A percentile compares a stretch with the other conserved stretches of the same genome.
These are phyloP conservation scores for Marasmius fiardii DNA, from an alignment of 1,284 basidiomycete genomes.

Conservation along the genomic window DNA sequence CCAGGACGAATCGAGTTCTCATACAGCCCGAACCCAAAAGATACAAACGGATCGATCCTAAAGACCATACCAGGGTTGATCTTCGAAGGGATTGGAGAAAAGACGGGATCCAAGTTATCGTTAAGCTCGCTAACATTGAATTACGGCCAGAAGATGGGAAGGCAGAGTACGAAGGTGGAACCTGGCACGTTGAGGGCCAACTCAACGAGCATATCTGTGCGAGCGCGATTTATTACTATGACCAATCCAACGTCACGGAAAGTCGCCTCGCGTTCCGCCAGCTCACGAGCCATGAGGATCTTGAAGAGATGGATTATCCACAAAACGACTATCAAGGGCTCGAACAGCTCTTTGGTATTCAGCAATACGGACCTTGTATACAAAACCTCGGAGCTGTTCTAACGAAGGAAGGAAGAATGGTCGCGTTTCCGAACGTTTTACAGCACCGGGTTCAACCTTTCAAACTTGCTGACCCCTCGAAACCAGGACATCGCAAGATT, in stretches of 20 bases:
- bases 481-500: conserved; percentile 46
- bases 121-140: conserved; percentile 48
- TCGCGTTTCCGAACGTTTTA: conserved; percentile 36
- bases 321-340: conserved; percentile 29
- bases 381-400: conserved; percentile 20
- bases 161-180: conserved; percentile 30
- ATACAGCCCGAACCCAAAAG: not conserved
- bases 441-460: conserved; percentile 43
- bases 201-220: conserved; percentile 46
- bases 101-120: conserved; percentile 41
- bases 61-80: conserved; percentile 16
- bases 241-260: conserved; percentile 28
- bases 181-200: conserved; percentile 37
- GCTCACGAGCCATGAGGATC: no score
- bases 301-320: conserved; percentile 16
- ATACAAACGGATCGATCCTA: not conserved
- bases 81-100: conserved; percentile 19
- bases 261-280: conserved; percentile 29
- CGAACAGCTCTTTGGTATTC: conserved; percentile 22
- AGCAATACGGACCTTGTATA: not conserved
- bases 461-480: conserved; percentile 35
- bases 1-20: not conserved
- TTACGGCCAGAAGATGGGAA: conserved; percentile 37
- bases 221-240: conserved; percentile 39
- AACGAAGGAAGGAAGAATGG: no score